phyloP scores from a whole-genome alignment of 2,329 filamentous ascomycete genomes.

The Daldinia sp. region DNA sequence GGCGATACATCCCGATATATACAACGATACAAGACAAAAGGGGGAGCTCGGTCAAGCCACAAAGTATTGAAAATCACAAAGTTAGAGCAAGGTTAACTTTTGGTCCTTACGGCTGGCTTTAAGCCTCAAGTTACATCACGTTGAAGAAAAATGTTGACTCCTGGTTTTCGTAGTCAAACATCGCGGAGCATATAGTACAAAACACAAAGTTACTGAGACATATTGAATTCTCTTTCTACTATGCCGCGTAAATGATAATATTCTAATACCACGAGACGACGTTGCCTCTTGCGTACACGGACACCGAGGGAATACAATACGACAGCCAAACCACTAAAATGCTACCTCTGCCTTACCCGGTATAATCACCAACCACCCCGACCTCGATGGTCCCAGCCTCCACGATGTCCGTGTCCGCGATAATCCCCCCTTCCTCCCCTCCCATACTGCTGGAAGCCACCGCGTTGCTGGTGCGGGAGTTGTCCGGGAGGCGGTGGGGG shows the following conservation, averaged over 20 bases:
- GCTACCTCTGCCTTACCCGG: background rate
- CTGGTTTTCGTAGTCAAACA: background rate
- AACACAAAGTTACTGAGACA: background rate
- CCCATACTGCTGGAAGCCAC: conserved; percentile 42
- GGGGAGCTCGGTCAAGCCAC: background rate
- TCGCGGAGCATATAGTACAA: background rate
- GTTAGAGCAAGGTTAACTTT: background rate
- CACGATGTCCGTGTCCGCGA: conserved; percentile 44
- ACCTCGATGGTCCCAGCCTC: conserved; percentile 40
- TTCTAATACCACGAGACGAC: background rate
- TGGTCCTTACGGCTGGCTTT: background rate
- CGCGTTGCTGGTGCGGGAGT: conserved; percentile 33
- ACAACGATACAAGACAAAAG: too few species aligned
- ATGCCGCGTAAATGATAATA: background rate
- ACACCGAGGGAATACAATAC: background rate
- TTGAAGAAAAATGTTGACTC: background rate
- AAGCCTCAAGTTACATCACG: background rate
- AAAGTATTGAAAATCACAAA: background rate
- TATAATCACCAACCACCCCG: conserved; percentile 40
- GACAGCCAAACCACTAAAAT: background rate
- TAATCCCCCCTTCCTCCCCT: conserved; percentile 45
- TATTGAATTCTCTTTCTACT: background rate
- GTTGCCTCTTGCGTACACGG: background rate
- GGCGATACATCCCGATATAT: background rate
- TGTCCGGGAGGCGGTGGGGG: conserved; percentile 32